Evolutionary conservation across 2,329 filamentous ascomycete species (phyloP), one percentile per base, ranked within the genome.

Genomic region (Aspergillus intermedius): DNA sequence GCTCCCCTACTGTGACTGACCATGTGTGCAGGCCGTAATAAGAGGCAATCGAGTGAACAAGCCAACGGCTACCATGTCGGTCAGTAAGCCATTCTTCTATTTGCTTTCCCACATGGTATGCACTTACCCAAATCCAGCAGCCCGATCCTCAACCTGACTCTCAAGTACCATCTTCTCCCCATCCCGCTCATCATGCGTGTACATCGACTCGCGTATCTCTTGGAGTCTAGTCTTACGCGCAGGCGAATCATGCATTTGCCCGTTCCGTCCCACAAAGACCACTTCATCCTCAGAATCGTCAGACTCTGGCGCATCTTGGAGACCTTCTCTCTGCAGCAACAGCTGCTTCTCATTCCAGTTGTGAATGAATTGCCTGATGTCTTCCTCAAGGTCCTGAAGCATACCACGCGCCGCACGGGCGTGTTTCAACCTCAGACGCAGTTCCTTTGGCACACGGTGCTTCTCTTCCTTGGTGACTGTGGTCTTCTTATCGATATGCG

Each of bases 21-120:
- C 84, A 89, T 17, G 91, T 95, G 52, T 83, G 80, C 49, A 96
- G 78, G 41, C 90, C 91, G 64, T 97, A 97, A 68, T 97, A 97
- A 37, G 86, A 82, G 8, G 88, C 91, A 54, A 97, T 91, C 49
- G 88, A 87, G 69, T 97, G 91, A 1, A 94, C 88, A 47, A 97
- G 80, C 87, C 91, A 97, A 54, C 91, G 87, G 57, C 87, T 91
- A 52, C 44, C 25, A 50, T 15, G 12, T 48, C 62, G 48, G 58
- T 59, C 22, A 52, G 42, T 45, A 28, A 25, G 48, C 51, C 41
- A 40, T 41, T 19, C 15, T 5, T 25, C 47, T 39, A 44, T 17
- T 17, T 13, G n/a, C 13, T 17, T 17, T 8, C 13, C 41, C 43
- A 34, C 25, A 19, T 46, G 44, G 51, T 41, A 5, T 30, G 35